Percentiles rank a stretch among this genome's conserved stretches.
phyloP scores from a whole-genome alignment of 2,329 filamentous ascomycete species.

The Kalmusia sp. region DNA sequence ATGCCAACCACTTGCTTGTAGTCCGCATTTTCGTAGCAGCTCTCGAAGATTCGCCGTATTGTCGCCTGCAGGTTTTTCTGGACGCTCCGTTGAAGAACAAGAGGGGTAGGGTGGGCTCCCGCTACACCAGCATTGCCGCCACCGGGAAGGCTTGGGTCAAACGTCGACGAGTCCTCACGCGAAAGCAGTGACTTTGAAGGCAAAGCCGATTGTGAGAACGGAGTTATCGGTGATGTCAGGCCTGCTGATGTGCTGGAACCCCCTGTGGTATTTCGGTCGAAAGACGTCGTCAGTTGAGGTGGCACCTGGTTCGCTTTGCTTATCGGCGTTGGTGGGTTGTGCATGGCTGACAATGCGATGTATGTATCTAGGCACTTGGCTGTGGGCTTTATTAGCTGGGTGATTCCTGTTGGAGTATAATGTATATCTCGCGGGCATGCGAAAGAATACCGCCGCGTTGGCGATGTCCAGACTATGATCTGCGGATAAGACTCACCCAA shows the following conservation, averaged over 20 bases:
- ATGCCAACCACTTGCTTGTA: slow-evolving; percentile 98
- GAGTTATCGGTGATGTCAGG: slow-evolving; percentile 86
- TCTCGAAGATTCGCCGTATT: slow-evolving; percentile 89
- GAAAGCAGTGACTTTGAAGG: slow-evolving; percentile 96
- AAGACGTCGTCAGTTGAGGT: slow-evolving; percentile 80
- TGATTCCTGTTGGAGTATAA: background rate
- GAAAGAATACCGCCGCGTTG: background rate
- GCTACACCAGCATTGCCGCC: slow-evolving; percentile 63
- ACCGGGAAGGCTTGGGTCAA: slow-evolving; percentile 62
- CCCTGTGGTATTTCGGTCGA: slow-evolving; percentile 71
- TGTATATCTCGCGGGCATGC: too few species aligned
- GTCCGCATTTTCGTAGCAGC: slow-evolving; percentile 82
- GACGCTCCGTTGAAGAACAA: slow-evolving; percentile 75
- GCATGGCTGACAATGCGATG: slow-evolving; percentile 77
- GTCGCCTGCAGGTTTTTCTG: slow-evolving; percentile 82
- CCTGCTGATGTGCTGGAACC: slow-evolving; percentile 69
- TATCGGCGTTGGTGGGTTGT: slow-evolving; percentile 59
- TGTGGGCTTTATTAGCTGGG: slow-evolving; percentile 34
- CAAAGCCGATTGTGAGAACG: slow-evolving; percentile 91
- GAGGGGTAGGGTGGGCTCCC: slow-evolving; percentile 62
- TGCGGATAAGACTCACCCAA: slow-evolving; percentile 65
- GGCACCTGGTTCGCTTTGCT: slow-evolving; percentile 59
- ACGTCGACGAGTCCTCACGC: slow-evolving; percentile 72
- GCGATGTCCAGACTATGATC: too few species aligned
- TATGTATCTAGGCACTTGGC: slow-evolving; percentile 98